Conservation (phyloP, 257 asterid species). For the Phtheirospermum japonicum region DNA sequence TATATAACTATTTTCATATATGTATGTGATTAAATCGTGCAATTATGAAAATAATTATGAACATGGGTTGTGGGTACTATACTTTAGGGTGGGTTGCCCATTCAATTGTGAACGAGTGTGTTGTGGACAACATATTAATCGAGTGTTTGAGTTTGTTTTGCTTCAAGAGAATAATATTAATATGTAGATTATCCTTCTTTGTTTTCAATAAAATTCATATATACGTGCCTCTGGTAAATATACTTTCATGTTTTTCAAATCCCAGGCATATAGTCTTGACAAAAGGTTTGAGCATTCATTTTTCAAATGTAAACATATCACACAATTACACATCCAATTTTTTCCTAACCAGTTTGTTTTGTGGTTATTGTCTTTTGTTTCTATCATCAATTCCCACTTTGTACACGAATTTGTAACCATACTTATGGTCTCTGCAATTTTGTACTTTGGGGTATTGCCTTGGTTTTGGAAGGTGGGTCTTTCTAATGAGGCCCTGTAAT, state of each 20-base stretch:
- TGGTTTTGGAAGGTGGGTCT: slow-evolving; percentile 95
- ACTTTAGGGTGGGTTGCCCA: background rate
- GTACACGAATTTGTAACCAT: slow-evolving; percentile 75
- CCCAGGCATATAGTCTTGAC: slow-evolving; percentile 94
- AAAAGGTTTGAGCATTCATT: slow-evolving; percentile 59
- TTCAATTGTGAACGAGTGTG: background rate
- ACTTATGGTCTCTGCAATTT: slow-evolving; percentile 77
- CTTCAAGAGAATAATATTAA: background rate
- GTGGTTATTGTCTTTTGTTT: slow-evolving; percentile 23
- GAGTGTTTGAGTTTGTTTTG: background rate
- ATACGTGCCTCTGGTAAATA: no score
- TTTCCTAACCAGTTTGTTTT: slow-evolving; percentile 21
- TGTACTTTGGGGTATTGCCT: slow-evolving; percentile 77
- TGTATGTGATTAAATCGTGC: background rate
- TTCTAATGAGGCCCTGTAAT: background rate
- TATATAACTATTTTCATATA: background rate
- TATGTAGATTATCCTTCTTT: background rate
- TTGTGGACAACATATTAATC: background rate
- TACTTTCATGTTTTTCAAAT: no score
- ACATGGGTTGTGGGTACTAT: background rate
- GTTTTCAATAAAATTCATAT: background rate
- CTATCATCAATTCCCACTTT: slow-evolving; percentile 76
- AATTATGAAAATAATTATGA: background rate
- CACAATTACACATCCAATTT: background rate
- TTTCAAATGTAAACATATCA: slow-evolving; percentile 7